phyloP scores from a whole-genome alignment of 345 rosid genomes.

The Gynandropsis gynandra region DNA sequence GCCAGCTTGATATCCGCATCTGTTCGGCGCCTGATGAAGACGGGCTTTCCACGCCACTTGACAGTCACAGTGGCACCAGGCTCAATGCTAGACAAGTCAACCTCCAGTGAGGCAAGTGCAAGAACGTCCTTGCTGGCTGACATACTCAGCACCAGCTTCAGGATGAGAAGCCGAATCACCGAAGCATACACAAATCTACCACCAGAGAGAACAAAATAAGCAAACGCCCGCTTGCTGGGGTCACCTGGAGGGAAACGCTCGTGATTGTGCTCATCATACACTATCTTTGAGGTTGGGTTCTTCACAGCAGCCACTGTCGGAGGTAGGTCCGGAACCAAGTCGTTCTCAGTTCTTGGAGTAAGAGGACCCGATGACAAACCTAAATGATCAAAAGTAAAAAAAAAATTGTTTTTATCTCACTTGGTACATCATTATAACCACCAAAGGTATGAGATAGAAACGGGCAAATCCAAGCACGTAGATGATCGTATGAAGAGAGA shows the following conservation, averaged over 20 bases:
- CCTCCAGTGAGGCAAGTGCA: slow-evolving; percentile 90
- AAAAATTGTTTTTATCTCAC: no score
- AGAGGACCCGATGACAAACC: no score
- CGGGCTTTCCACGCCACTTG: slow-evolving; percentile 99
- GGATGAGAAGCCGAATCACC: slow-evolving; percentile 66
- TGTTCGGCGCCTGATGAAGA: slow-evolving; percentile 85
- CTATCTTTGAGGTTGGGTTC: slow-evolving; percentile 71
- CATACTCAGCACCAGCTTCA: slow-evolving; percentile 86
- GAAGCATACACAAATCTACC: slow-evolving; percentile 91
- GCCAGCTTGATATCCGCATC: slow-evolving; percentile 84
- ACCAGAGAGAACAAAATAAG: slow-evolving; percentile 81
- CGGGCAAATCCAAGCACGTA: no score
- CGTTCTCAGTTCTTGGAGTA: not conserved
- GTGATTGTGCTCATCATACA: slow-evolving; percentile 73
- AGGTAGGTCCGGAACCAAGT: slow-evolving; percentile 31
- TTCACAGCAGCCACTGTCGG: slow-evolving; percentile 67
- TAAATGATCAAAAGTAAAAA: no score
- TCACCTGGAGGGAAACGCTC: slow-evolving; percentile 93
- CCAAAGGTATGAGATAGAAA: no score
- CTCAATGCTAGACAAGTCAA: slow-evolving; percentile 78
- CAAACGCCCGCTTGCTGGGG: slow-evolving; percentile 94
- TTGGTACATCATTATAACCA: no score
- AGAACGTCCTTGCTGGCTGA: slow-evolving; percentile 95
- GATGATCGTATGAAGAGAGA: no score
- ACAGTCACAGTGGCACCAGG: slow-evolving; percentile 86